phyloP scores from a whole-genome alignment of 1,284 basidiomycete species.

The Crepidotus sp. region DNA sequence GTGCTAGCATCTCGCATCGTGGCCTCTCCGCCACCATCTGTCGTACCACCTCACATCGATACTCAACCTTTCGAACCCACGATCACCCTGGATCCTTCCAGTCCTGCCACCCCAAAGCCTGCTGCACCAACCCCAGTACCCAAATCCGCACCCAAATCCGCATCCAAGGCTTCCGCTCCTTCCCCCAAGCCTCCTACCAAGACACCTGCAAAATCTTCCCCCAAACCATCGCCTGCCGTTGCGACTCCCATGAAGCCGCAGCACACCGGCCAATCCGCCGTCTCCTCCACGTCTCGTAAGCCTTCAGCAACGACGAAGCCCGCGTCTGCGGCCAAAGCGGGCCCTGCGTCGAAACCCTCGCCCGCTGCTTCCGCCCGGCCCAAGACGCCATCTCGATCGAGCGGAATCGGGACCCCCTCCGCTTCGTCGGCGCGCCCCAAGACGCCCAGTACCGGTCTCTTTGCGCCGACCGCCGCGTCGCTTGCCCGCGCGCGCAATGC shows the following conservation, averaged over 20 bases:
- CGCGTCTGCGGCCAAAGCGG: neutral
- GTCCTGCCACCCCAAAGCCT: slow-evolving; percentile 16
- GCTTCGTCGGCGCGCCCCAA: slow-evolving; percentile 36
- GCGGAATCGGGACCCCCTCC: slow-evolving; percentile 31
- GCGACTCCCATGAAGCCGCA: slow-evolving; percentile 35
- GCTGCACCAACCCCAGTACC: slow-evolving; percentile 17
- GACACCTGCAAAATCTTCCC: slow-evolving; percentile 25
- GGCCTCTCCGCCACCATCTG: slow-evolving; percentile 2
- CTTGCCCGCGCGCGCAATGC: slow-evolving; percentile 55
- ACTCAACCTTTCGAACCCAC: slow-evolving; percentile 19
- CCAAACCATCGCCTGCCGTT: slow-evolving; percentile 24
- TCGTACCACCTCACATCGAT: slow-evolving; percentile 18
- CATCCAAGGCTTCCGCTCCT: slow-evolving; percentile 19
- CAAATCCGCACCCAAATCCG: slow-evolving; percentile 19
- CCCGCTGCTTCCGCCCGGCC: slow-evolving; percentile 31
- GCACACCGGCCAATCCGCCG: slow-evolving; percentile 42
- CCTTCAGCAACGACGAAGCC: neutral
- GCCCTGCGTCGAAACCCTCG: slow-evolving; percentile 23
- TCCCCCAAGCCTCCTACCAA: slow-evolving; percentile 23
- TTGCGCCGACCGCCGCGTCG: slow-evolving; percentile 71
- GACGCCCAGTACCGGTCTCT: slow-evolving; percentile 51
- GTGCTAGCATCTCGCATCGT: slow-evolving; percentile 6
- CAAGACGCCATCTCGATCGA: slow-evolving; percentile 25
- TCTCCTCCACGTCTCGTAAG: slow-evolving; percentile 33
- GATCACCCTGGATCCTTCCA: slow-evolving; percentile 19